Conservation (phyloP, 345 rosid species). For the Euclidium syriacum region DNA sequence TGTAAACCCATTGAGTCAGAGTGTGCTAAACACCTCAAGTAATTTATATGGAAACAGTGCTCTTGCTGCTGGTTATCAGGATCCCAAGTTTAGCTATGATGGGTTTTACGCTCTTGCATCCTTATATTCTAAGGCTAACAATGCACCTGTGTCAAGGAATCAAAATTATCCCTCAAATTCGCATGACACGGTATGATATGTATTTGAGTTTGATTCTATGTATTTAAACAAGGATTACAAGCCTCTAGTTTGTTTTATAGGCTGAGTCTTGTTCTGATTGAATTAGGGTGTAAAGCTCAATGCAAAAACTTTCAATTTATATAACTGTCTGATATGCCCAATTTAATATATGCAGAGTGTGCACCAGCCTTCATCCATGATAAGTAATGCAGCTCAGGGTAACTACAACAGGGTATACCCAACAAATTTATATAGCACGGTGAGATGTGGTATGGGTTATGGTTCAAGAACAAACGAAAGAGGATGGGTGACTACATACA, state of each 20-base stretch:
- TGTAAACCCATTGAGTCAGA: conserved; percentile 42
- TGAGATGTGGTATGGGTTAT: conserved; percentile 48
- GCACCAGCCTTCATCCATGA: conserved; percentile 41
- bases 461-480: conserved; percentile 45
- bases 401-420: conserved; percentile 49
- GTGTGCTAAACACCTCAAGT: conserved; percentile 32
- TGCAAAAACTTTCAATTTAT: neutral
- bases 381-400: conserved; percentile 50
- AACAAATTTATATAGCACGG: conserved; percentile 45
- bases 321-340: neutral
- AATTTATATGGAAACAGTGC: conserved; percentile 46
- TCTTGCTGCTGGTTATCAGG: conserved; percentile 45
- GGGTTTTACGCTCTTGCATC: conserved; percentile 36
- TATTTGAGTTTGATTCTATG: neutral
- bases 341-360: conserved; percentile 36
- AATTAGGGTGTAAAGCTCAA: neutral
- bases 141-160: conserved; percentile 44
- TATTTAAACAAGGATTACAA: neutral
- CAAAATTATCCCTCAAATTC: conserved; percentile 46
- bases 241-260: neutral
- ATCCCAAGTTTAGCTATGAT: conserved; percentile 48
- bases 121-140: conserved; percentile 43
- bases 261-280: neutral
- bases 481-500: conserved; percentile 52
- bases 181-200: conserved; percentile 42